These are phyloP conservation scores for Pichia sp. DNA, from an alignment of 1,139 yeast genomes.

Conservation along the genomic window DNA sequence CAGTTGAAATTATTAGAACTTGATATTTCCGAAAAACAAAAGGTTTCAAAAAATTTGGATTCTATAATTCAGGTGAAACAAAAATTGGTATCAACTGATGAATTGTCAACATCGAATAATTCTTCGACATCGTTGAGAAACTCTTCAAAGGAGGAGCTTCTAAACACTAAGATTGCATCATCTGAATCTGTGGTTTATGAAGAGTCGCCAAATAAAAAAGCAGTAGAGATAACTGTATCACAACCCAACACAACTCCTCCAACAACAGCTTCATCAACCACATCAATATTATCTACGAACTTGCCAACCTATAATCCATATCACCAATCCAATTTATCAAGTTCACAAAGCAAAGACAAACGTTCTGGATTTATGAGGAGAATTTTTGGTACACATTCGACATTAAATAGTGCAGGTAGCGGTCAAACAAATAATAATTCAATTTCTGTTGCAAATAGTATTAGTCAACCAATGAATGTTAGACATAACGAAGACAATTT, in stretches of 20 bases:
- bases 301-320: constrained; percentile 2
- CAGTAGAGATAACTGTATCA: background rate
- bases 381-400: constrained; percentile 22
- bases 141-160: constrained; percentile 7
- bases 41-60: constrained; percentile 21
- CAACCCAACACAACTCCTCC: constrained; percentile 1
- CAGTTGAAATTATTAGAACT: constrained; percentile 25
- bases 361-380: constrained; percentile 26
- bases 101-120: constrained; percentile 8
- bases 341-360: constrained; percentile 12
- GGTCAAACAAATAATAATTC: background rate
- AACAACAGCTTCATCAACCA: constrained; percentile 2
- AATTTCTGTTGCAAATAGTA: constrained; percentile 13
- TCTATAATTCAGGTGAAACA: constrained; percentile 5
- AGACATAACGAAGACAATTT: constrained; percentile 23
- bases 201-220: background rate
- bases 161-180: constrained; percentile 3
- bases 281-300: constrained; percentile 5
- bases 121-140: constrained; percentile 7
- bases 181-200: constrained; percentile 1
- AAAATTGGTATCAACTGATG: constrained; percentile 7
- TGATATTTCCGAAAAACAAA: constrained; percentile 22
- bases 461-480: constrained; percentile 28
- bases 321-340: constrained; percentile 2
- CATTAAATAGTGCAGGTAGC: constrained; percentile 7